phyloP scores from a whole-genome alignment of 495 filamentous ascomycete genomes.

The Aspergillus diversus region DNA sequence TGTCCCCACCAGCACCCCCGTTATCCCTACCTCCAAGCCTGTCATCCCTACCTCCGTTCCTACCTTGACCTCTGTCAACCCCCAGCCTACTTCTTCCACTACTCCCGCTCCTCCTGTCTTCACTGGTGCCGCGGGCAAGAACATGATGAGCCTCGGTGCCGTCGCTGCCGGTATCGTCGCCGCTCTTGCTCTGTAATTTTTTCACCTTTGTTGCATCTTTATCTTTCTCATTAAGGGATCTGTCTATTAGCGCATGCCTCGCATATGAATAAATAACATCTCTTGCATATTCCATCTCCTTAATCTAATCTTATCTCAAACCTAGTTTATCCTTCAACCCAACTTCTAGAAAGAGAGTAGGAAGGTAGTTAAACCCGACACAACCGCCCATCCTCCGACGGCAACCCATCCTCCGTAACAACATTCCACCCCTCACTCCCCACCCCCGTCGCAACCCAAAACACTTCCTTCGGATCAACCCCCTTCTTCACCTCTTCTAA shows the following conservation, averaged over 20 bases:
- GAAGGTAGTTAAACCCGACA: too few relatives aligned
- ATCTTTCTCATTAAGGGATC: too few relatives aligned
- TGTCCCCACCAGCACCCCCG: neutral
- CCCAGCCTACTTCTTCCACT: slow-evolving; percentile 30
- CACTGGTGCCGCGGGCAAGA: slow-evolving; percentile 54
- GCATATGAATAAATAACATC: neutral
- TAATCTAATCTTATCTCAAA: too few relatives aligned
- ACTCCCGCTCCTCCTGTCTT: slow-evolving; percentile 37
- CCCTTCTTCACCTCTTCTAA: slow-evolving; percentile 55
- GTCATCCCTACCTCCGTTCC: neutral
- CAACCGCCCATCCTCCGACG: slow-evolving; percentile 40
- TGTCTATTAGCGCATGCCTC: neutral
- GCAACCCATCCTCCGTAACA: slow-evolving; percentile 33
- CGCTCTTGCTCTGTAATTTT: too few relatives aligned
- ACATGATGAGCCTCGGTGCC: slow-evolving; percentile 49
- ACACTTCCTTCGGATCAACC: slow-evolving; percentile 57
- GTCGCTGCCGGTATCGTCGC: slow-evolving; percentile 46
- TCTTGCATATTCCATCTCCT: neutral
- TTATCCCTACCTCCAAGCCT: slow-evolving; percentile 1
- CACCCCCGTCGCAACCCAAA: slow-evolving; percentile 58
- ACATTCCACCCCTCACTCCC: slow-evolving; percentile 57
- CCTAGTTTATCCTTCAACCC: too few relatives aligned
- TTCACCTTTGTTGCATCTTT: too few relatives aligned
- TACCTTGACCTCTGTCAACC: slow-evolving; percentile 21
- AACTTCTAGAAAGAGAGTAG: too few relatives aligned